phyloP scores from a whole-genome alignment of 495 filamentous ascomycete genomes.

The Clohesyomyces aquaticus region DNA sequence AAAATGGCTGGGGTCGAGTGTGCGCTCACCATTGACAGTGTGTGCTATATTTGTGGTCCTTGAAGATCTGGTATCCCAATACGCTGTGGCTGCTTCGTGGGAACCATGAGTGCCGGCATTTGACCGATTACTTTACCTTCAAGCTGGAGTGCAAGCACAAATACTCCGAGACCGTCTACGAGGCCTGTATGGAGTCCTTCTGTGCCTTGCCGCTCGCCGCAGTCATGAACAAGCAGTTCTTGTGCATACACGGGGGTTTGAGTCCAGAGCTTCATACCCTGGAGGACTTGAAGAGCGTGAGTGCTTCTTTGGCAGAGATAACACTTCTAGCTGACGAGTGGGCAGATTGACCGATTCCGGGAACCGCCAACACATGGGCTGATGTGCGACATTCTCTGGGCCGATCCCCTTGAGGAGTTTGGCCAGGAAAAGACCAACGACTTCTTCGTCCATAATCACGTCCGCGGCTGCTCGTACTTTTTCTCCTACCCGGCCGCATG shows the following conservation, averaged over 20 bases:
- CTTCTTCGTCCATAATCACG: constrained; percentile 97
- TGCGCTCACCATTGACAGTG: constrained; percentile 59
- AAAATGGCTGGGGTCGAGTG: not conserved
- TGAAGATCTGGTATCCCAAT: constrained; percentile 99
- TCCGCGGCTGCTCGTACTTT: constrained; percentile 98
- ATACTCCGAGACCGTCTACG: constrained; percentile 93
- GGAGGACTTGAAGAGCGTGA: constrained; percentile 85
- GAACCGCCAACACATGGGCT: constrained; percentile 96
- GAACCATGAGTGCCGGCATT: constrained; percentile 97
- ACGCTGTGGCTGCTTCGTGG: constrained; percentile 95
- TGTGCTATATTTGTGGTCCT: constrained; percentile 93
- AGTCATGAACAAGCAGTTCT: constrained; percentile 99
- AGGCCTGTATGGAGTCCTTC: constrained; percentile 98
- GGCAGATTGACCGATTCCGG: constrained; percentile 92
- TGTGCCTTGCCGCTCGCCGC: constrained; percentile 91
- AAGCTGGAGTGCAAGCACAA: constrained; percentile 99
- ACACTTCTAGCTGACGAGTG: constrained; percentile 22
- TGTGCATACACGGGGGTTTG: constrained; percentile 96
- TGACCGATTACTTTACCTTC: constrained; percentile 99
- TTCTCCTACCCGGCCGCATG: constrained; percentile 99
- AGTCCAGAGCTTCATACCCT: constrained; percentile 95
- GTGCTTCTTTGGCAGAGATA: constrained; percentile 41
- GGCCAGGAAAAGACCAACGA: constrained; percentile 97
- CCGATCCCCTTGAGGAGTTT: constrained; percentile 98
- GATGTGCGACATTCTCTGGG: constrained; percentile 99